Conservation (phyloP, 495 filamentous ascomycete genomes). For the Penicillium egyptiacum region DNA sequence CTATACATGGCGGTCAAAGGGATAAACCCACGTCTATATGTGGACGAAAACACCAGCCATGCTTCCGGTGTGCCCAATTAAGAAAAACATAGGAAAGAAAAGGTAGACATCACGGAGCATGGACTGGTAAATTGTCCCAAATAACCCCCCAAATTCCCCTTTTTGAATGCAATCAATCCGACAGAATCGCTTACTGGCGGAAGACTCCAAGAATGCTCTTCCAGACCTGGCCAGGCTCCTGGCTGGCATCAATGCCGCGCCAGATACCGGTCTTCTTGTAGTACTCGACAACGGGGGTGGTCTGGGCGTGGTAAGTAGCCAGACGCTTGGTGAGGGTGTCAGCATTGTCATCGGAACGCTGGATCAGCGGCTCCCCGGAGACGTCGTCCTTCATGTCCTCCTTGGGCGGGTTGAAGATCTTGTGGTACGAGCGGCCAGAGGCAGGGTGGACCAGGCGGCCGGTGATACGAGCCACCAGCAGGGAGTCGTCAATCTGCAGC, state of each 20-base stretch:
- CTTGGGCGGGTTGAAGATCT: constrained; percentile 98
- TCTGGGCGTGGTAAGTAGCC: constrained; percentile 91
- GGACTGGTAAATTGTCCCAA: constrained; percentile 13
- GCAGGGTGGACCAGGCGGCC: constrained; percentile 94
- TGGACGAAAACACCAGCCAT: constrained; percentile 20
- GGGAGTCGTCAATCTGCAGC: constrained; percentile 91
- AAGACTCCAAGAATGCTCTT: constrained; percentile 86
- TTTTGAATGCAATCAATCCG: constrained; percentile 9
- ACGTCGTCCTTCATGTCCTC: constrained; percentile 90
- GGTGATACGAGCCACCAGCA: constrained; percentile 94
- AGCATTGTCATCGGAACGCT: constrained; percentile 95
- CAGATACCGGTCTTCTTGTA: constrained; percentile 98
- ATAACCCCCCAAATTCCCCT: constrained; percentile 8
- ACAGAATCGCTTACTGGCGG: constrained; percentile 46
- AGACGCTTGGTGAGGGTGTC: constrained; percentile 96
- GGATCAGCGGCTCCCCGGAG: constrained; percentile 94
- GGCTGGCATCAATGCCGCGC: constrained; percentile 93
- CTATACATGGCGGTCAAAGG: constrained; percentile 31
- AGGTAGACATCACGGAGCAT: constrained; percentile 15
- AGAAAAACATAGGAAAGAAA: constrained; percentile 25
- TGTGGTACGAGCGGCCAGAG: constrained; percentile 95
- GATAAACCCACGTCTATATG: constrained; percentile 29
- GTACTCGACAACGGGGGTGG: constrained; percentile 85
- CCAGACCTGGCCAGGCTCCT: constrained; percentile 96
- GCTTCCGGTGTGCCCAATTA: constrained; percentile 12